Percentiles rank a stretch among this genome's conserved stretches.
phyloP scores from a whole-genome alignment of 768 basidiomycete species.

The Suillus sp. region DNA sequence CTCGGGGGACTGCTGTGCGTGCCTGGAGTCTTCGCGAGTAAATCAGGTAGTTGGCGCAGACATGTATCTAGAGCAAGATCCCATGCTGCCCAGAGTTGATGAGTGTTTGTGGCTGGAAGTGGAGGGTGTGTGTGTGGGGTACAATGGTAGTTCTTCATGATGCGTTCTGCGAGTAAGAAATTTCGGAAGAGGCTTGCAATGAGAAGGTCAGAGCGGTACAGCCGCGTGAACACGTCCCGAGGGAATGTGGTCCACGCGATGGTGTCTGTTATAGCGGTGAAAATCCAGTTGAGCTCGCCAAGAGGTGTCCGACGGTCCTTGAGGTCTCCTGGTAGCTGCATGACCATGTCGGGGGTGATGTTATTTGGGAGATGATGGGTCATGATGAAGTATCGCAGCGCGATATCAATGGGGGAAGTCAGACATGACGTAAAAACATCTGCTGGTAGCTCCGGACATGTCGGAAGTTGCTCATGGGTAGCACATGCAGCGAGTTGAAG shows the following conservation, averaged over 20 bases:
- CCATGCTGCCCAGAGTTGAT: conserved; percentile 96
- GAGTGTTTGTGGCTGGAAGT: conserved; percentile 95
- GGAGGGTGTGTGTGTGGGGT: conserved; percentile 93
- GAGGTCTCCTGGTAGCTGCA: conserved; percentile 94
- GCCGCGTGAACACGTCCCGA: conserved; percentile 86
- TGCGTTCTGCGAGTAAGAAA: conserved; percentile 94
- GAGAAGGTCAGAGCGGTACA: conserved; percentile 93
- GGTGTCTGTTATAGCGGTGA: conserved; percentile 98
- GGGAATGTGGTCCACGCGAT: conserved; percentile 99
- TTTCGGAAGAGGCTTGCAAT: conserved; percentile 97
- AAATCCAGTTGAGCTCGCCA: conserved; percentile 99
- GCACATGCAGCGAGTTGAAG: conserved; percentile 95
- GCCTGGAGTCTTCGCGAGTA: conserved; percentile 51
- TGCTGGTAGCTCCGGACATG: conserved; percentile 94
- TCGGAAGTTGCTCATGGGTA: conserved; percentile 88
- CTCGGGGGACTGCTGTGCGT: conserved; percentile 24
- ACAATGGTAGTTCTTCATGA: conserved; percentile 98
- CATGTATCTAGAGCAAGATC: conserved; percentile 96
- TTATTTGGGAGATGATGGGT: conserved; percentile 83
- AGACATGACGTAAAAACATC: conserved; percentile 98
- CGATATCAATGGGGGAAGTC: conserved; percentile 97
- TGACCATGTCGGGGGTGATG: conserved; percentile 85
- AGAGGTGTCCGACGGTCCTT: conserved; percentile 95
- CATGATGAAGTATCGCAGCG: conserved; percentile 91
- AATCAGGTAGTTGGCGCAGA: conserved; percentile 87